A percentile compares a stretch with the other conserved stretches of the same genome.
These are phyloP conservation scores for Pseudocercospora eumusae DNA, from an alignment of 2,329 filamentous ascomycete genomes.

Conservation along the genomic window DNA sequence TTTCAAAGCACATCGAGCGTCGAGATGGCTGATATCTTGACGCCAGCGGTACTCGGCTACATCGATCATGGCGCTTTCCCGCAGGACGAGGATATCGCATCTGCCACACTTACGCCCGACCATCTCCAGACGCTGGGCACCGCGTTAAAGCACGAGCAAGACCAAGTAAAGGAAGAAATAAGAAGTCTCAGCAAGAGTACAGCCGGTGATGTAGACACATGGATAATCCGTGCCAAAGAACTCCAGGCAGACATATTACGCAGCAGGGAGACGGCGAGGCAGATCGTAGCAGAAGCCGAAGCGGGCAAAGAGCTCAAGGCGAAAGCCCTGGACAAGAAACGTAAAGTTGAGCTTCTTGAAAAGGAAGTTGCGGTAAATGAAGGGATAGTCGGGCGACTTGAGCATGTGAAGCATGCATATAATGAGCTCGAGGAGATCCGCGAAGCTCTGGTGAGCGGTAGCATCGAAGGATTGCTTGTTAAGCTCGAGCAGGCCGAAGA, in stretches of 20 bases:
- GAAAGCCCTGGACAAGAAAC: constrained; percentile 62
- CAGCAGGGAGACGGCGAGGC: constrained; percentile 74
- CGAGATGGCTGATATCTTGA: constrained; percentile 44
- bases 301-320: constrained; percentile 64
- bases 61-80: constrained; percentile 60
- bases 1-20: neutral
- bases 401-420: constrained; percentile 55
- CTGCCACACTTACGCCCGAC: constrained; percentile 53
- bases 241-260: constrained; percentile 82
- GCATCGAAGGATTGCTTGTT: constrained; percentile 52
- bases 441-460: constrained; percentile 46
- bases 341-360: constrained; percentile 58
- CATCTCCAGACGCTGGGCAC: constrained; percentile 54
- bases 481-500: constrained; percentile 53
- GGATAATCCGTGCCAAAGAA: constrained; percentile 81
- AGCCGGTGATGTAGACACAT: constrained; percentile 77
- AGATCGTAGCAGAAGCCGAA: constrained; percentile 78
- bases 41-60: constrained; percentile 65
- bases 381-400: constrained; percentile 52
- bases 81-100: constrained; percentile 57
- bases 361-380: constrained; percentile 63
- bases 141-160: constrained; percentile 54
- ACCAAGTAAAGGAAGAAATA: constrained; percentile 67
- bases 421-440: constrained; percentile 51
- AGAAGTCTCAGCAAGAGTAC: constrained; percentile 73